phyloP scores from a whole-genome alignment of 345 rosid species.

The Pelargonium nanum region DNA sequence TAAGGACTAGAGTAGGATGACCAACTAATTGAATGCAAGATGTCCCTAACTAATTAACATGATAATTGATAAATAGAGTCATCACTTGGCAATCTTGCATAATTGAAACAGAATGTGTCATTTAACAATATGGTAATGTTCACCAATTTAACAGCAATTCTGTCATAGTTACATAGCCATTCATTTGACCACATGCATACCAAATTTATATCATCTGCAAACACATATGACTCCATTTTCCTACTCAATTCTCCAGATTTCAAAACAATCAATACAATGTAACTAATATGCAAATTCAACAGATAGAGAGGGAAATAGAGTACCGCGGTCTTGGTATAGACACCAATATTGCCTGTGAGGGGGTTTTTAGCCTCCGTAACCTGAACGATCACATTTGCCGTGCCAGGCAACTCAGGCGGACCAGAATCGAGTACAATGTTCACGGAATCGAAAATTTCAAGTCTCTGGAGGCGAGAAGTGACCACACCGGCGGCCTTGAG shows the following conservation, averaged over 20 bases:
- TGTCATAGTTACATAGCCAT: no score
- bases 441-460: slow-evolving; percentile 73
- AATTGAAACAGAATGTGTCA: not conserved
- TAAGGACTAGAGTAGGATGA: not conserved
- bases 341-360: slow-evolving; percentile 60
- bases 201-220: no score
- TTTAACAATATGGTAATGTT: not conserved
- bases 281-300: not conserved
- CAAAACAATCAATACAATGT: not conserved
- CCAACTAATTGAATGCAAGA: not conserved
- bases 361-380: slow-evolving; percentile 57
- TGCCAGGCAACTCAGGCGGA: slow-evolving; percentile 81
- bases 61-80: not conserved
- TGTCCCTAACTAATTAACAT: not conserved
- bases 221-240: not conserved
- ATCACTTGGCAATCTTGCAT: not conserved
- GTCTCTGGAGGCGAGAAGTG: slow-evolving; percentile 50
- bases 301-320: not conserved
- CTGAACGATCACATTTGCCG: slow-evolving; percentile 62
- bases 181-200: no score
- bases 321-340: slow-evolving; percentile 68
- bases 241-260: no score
- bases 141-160: no score
- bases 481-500: slow-evolving; percentile 50
- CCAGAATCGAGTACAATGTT: slow-evolving; percentile 76